These are phyloP conservation scores for Ramularia endophylla DNA, from an alignment of 2,329 filamentous ascomycete genomes.

Conservation along the genomic window DNA sequence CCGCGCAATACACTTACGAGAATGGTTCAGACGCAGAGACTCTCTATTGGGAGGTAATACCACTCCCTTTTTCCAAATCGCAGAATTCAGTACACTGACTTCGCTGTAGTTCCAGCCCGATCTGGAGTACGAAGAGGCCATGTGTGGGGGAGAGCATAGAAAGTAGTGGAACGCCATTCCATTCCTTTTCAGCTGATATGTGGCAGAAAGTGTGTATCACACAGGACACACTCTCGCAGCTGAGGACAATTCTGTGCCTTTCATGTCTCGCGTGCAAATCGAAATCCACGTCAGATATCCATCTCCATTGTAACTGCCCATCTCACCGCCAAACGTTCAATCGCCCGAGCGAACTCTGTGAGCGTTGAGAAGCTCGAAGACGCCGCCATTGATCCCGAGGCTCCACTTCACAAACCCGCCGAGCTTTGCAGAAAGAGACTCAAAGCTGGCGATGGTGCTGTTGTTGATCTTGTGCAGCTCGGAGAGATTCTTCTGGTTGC, in stretches of 20 bases:
- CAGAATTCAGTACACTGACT: no score
- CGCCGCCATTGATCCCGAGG: constrained; percentile 17
- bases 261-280: neutral
- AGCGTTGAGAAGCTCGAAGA: constrained; percentile 10
- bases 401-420: constrained; percentile 17
- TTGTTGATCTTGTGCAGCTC: constrained; percentile 22
- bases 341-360: neutral
- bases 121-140: constrained; percentile 35
- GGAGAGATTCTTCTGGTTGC: constrained; percentile 14
- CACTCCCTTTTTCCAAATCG: no score
- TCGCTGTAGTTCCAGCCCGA: constrained; percentile 41
- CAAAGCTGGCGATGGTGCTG: constrained; percentile 8
- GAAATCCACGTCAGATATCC: no score
- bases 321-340: neutral
- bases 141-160: constrained; percentile 23
- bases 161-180: neutral
- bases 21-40: constrained; percentile 44
- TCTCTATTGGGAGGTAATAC: constrained; percentile 40
- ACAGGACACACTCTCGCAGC: no score
- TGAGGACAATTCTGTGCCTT: no score
- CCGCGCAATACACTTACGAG: constrained; percentile 49
- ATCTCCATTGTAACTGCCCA: no score
- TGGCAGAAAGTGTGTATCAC: no score
- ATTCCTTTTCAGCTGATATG: no score
- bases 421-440: constrained; percentile 15